phyloP scores from a whole-genome alignment of 2,329 filamentous ascomycete genomes.

The Pseudonectria foliicola region DNA sequence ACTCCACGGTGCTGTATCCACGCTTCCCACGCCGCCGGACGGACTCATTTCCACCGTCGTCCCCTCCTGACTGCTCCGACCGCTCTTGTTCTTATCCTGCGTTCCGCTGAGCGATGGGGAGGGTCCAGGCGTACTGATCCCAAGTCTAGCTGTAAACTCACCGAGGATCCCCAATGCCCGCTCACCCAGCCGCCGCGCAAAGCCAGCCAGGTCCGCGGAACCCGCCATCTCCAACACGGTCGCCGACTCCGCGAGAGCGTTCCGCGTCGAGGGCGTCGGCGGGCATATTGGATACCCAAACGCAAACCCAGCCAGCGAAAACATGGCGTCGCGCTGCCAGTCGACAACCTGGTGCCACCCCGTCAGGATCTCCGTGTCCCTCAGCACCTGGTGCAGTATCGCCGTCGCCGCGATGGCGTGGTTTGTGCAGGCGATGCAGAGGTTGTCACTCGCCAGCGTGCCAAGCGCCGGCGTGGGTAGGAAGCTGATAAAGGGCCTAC shows the following conservation, averaged over 20 bases:
- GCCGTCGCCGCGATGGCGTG: conserved; percentile 21
- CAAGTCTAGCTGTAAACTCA: conserved; percentile 14
- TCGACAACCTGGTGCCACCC: conserved; percentile 21
- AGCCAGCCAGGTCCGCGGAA: conserved; percentile 1
- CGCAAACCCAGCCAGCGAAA: conserved; percentile 15
- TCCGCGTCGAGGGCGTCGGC: conserved; percentile 13
- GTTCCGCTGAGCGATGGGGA: not conserved
- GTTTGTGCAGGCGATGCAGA: conserved; percentile 16
- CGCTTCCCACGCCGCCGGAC: conserved; percentile 10
- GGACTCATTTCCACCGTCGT: conserved; percentile 2
- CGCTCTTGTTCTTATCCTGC: not conserved
- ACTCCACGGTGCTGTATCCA: conserved; percentile 3
- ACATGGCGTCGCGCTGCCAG: conserved; percentile 22
- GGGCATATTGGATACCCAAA: conserved; percentile 21
- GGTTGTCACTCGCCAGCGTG: conserved; percentile 19
- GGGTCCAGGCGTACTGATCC: conserved; percentile 10
- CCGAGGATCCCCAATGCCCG: conserved; percentile 12
- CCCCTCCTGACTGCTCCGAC: conserved; percentile 2
- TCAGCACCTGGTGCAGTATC: conserved; percentile 21
- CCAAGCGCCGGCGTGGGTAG: conserved; percentile 19
- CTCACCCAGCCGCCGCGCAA: conserved; percentile 6
- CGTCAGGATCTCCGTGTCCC: conserved; percentile 19
- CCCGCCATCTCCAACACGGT: conserved; percentile 10
- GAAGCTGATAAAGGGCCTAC: conserved; percentile 34
- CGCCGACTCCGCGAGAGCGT: conserved; percentile 7